Percentiles rank a stretch among this genome's conserved stretches.
Evolutionary conservation across 1,139 yeast genomes (phyloP).

Genomic region (Trichomonascaceae sp.): DNA sequence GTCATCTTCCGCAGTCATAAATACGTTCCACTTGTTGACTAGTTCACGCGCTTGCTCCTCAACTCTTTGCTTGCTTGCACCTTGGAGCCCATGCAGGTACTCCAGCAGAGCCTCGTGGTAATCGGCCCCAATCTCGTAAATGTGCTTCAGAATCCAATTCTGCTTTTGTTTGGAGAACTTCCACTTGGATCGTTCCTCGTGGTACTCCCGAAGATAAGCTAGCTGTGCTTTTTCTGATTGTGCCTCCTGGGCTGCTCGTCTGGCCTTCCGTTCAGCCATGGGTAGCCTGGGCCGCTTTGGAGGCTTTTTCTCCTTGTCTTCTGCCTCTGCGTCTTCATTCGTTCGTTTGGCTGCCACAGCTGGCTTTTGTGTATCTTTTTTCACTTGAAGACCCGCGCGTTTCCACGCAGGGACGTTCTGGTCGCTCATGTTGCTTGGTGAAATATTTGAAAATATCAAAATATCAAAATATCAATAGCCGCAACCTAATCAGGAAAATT

Average conservation of each 20-base stretch:
- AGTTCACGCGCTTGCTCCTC: slow-evolving; percentile 37
- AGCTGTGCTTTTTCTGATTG: slow-evolving; percentile 78
- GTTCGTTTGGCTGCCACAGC: background rate
- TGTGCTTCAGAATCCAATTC: slow-evolving; percentile 75
- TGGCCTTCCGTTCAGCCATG: slow-evolving; percentile 42
- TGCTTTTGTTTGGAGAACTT: slow-evolving; percentile 91
- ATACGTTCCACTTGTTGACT: slow-evolving; percentile 44
- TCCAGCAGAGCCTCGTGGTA: slow-evolving; percentile 42
- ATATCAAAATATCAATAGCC: background rate
- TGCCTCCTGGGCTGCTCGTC: no score
- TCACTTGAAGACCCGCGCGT: background rate
- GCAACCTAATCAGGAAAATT: background rate
- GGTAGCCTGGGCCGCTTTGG: slow-evolving; percentile 70
- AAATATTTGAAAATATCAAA: background rate
- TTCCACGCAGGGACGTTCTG: background rate
- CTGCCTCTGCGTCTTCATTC: background rate
- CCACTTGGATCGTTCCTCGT: slow-evolving; percentile 54
- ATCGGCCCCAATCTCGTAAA: slow-evolving; percentile 39
- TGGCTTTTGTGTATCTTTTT: background rate
- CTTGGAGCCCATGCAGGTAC: slow-evolving; percentile 61
- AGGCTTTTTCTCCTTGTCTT: slow-evolving; percentile 36
- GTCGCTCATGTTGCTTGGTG: background rate
- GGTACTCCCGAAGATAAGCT: slow-evolving; percentile 55
- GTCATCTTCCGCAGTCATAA: slow-evolving; percentile 24
- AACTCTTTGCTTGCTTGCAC: slow-evolving; percentile 54